Evolutionary conservation across 805 yeast genomes (phyloP), one percentile per base, ranked within the genome.

Genomic region (Wilhelminamyces savonicus): DNA sequence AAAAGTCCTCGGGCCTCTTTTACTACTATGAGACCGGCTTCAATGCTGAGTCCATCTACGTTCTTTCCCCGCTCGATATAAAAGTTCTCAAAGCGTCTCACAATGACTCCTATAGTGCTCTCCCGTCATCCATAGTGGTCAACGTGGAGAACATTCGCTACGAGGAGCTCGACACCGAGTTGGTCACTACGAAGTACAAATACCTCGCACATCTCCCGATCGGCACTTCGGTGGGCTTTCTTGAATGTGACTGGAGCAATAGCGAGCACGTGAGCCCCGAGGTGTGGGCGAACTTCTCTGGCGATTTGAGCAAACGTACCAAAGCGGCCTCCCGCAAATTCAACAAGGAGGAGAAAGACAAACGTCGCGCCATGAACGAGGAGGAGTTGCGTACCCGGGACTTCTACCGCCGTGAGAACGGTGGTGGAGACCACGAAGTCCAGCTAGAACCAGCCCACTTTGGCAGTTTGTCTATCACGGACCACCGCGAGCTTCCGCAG

Each of bases 21-120:
- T 85, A 71, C 52, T 90, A 76, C 49, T 90, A 82, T 51, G 88
- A 88, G 48, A 77, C 92, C 0, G 75, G 80, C 0, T 80, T 84
- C 52, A 74, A 76, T 38, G 68, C 88, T 1, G 39, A 48, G 11
- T 56, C 78, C 3, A 73, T 79, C 2, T 86, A 62, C 51, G 81
- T 84, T 26, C 59, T 90, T 12, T 76, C 95, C 0, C 77, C 85
- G 5, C 60, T 92, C 25, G 99, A 92, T 50, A 69, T 84, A 17
- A 81, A 81, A 37, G 76, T 90, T 13, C 57, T 90, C 33, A 70
- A 73, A 36, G 50, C 75, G 1, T 67, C 78, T 2, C 86, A 74
- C 54, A 76, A 76, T 2, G 50, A 48, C 17, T 58, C 65, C 9
- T 88, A 81, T 41, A 58, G 75, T 1, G 54, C 65, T 13, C 76